These are phyloP conservation scores for Colletotrichum higginsianum DNA, from an alignment of 2,329 filamentous ascomycete species.

Conservation along the genomic window DNA sequence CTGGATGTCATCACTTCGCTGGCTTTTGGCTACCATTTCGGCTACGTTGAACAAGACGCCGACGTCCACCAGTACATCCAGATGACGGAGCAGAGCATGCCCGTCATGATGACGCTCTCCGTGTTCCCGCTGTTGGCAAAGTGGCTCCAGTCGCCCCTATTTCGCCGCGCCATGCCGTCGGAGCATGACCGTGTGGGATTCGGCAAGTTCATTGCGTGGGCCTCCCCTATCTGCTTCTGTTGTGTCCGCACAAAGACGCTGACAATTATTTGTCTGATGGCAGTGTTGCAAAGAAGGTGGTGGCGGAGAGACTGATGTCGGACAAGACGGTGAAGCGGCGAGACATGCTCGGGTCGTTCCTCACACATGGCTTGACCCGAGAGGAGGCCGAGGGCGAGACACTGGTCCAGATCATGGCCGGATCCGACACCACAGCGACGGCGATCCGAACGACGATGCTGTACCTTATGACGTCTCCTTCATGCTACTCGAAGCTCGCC, in stretches of 20 bases:
- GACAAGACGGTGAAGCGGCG: constrained; percentile 43
- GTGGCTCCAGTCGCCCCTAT: constrained; percentile 57
- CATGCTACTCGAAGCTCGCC: constrained; percentile 62
- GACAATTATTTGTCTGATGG: constrained; percentile 7
- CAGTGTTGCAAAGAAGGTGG: constrained; percentile 45
- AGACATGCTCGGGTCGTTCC: constrained; percentile 61
- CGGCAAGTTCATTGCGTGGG: constrained; percentile 54
- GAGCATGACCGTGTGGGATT: constrained; percentile 57
- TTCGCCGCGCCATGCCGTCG: constrained; percentile 59
- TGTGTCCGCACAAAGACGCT: background rate
- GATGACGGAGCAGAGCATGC: constrained; percentile 59
- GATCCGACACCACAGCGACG: constrained; percentile 55
- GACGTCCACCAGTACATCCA: constrained; percentile 65
- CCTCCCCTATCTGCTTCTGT: background rate
- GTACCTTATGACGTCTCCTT: constrained; percentile 65
- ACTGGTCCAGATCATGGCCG: constrained; percentile 54
- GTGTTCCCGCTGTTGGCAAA: constrained; percentile 59
- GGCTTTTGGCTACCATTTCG: constrained; percentile 66
- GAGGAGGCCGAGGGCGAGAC: constrained; percentile 51
- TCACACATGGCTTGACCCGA: constrained; percentile 53
- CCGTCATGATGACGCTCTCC: constrained; percentile 59
- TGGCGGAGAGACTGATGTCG: constrained; percentile 45
- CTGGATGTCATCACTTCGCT: constrained; percentile 70
- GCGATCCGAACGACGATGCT: constrained; percentile 63
- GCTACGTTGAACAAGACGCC: constrained; percentile 62